Evolutionary conservation across 768 basidiomycete species (phyloP).

Genomic region (Xerocomus brunneocitrinus): DNA sequence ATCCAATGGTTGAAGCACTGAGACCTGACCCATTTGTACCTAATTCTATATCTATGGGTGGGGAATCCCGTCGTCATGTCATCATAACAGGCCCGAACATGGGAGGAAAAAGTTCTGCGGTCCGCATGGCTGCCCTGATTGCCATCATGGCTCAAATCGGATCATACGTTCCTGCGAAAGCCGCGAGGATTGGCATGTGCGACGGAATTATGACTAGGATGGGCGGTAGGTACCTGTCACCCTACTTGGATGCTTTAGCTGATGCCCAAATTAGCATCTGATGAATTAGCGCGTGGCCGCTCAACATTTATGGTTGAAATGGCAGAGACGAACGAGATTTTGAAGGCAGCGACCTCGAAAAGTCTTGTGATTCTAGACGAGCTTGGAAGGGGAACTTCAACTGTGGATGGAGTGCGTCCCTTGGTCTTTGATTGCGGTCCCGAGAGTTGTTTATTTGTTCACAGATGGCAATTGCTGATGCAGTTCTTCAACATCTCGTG

Average conservation of each 20-base stretch:
- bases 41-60: conserved; percentile 69
- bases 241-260: conserved; percentile 1
- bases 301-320: conserved; percentile 99
- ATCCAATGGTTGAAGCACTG: conserved; percentile 88
- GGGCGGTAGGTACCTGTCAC: conserved; percentile 56
- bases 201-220: conserved; percentile 86
- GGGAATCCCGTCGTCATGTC: conserved; percentile 47
- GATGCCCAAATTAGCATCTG: conserved; percentile 53
- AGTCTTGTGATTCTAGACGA: conserved; percentile 91
- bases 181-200: conserved; percentile 70
- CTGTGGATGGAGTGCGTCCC: conserved; percentile 73
- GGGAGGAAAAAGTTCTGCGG: conserved; percentile 84
- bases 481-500: conserved; percentile 71
- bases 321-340: conserved; percentile 87
- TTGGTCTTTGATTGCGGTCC: background rate
- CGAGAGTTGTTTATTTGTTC: conserved; percentile 3
- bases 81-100: conserved; percentile 85
- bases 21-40: conserved; percentile 80
- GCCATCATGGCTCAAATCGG: conserved; percentile 84
- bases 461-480: conserved; percentile 84
- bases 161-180: conserved; percentile 80
- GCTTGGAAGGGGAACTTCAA: conserved; percentile 86
- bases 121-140: conserved; percentile 74
- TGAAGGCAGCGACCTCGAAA: conserved; percentile 64
- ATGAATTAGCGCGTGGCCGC: conserved; percentile 80